These are phyloP conservation scores for Lepidium campestre DNA, from an alignment of 441 rosid genomes.

Conservation along the genomic window DNA sequence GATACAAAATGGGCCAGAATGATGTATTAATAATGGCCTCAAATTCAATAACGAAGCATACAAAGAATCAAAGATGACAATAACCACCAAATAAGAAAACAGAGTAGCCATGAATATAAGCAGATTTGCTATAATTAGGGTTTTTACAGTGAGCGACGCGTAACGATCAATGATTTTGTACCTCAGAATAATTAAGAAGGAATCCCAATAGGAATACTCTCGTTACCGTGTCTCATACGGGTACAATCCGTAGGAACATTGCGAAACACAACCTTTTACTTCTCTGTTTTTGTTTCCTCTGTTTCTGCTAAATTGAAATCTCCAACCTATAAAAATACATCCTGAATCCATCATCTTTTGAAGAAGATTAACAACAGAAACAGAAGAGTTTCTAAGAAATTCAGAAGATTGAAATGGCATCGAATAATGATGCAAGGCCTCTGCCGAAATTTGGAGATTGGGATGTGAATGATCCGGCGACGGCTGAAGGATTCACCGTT, in stretches of 20 bases:
- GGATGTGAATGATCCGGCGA: constrained; percentile 54
- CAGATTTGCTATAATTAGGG: constrained; percentile 13
- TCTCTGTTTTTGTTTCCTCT: constrained; percentile 7
- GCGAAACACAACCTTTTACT: neutral
- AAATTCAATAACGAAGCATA: neutral
- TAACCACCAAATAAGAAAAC: neutral
- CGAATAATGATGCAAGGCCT: constrained; percentile 25
- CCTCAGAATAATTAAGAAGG: constrained; percentile 6
- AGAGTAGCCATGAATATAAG: neutral
- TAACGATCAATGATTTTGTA: neutral
- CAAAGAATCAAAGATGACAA: neutral
- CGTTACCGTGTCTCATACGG: constrained; percentile 18
- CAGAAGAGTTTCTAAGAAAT: neutral
- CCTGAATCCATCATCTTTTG: neutral
- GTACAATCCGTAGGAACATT: constrained; percentile 13
- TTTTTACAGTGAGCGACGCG: neutral
- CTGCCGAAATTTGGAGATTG: constrained; percentile 55
- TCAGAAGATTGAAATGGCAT: constrained; percentile 21
- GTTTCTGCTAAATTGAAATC: neutral
- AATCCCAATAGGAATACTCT: neutral
- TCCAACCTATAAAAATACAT: constrained; percentile 2
- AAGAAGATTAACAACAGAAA: neutral
- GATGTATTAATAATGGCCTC: neutral
- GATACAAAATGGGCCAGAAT: neutral
- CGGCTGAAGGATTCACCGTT: constrained; percentile 35